Evolutionary conservation across 2,329 filamentous ascomycete species (phyloP), one percentile per base, ranked within the genome.

Genomic region (Xylaria sp.): DNA sequence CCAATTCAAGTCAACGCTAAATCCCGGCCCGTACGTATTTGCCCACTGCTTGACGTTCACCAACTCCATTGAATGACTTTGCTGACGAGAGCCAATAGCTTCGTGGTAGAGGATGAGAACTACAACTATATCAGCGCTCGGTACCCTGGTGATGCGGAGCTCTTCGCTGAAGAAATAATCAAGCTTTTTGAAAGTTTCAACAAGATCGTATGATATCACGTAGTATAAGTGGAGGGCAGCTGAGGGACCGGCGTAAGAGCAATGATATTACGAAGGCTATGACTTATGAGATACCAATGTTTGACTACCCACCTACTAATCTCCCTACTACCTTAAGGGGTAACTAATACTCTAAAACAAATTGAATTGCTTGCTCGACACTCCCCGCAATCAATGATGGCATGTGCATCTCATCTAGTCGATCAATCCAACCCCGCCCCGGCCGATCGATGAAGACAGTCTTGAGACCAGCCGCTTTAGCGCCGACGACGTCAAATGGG

Each of bases 401-500:
- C 60, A 82, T 76, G 5, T 75, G 78, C 47, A 80, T 76, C 32
- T 83, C 83, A 4, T 86, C 84, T 54, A 92, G 79, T 10, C 79
- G 80, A 80, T 94, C 92, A 69, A 84, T 81, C 91, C 91, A 93
- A 2, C 90, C 90, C 9, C 79, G 82, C 0, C 86, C 86, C 16
- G 76, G 78, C 29, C 91, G 82, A 80, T 93, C 90, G 5, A 94
- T 86, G 88, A 90, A 93, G 13, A 85, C 88, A 27, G 88, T 86
- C 73, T 86, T 84, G 80, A 93, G 81, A 0, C 91, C 91, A 5
- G 85, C 83, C 1, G 83, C 83, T 69, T 83, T 84, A 0, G 91
- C 89, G 0, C 92, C 92, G 0, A 89, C 85, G 18, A 91, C 81
- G 76, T 94, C 92, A 76, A 94, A 94, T 2, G 92, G 89, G 76